Evolutionary conservation across 352 stramenopile species (phyloP).

Genomic region (Blastocystis sp.): DNA sequence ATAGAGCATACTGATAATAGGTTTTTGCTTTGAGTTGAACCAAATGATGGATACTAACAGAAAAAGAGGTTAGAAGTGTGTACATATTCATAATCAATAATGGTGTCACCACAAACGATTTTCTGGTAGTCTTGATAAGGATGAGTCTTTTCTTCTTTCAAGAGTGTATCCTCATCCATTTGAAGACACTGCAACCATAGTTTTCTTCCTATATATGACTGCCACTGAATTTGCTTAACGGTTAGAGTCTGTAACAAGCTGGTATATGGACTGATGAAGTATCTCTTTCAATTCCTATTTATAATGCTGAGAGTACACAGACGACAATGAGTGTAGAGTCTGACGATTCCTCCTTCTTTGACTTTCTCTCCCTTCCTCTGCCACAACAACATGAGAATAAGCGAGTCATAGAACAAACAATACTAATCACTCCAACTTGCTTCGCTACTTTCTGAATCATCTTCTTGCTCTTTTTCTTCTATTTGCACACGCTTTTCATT

Average conservation of each 20-base stretch:
- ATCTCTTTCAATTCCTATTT: background rate
- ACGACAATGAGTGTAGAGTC: background rate
- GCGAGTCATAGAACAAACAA: conserved; percentile 9
- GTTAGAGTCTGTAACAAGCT: background rate
- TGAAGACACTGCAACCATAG: background rate
- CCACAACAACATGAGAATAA: background rate
- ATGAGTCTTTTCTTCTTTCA: background rate
- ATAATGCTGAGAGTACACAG: background rate
- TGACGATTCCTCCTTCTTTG: background rate
- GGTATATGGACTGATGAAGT: background rate
- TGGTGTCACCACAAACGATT: background rate
- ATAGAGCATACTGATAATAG: background rate
- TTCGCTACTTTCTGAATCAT: conserved; percentile 10
- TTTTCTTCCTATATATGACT: background rate
- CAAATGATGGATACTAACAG: background rate
- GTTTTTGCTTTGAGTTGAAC: background rate
- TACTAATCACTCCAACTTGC: conserved; percentile 46
- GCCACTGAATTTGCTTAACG: background rate
- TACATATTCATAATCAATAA: background rate
- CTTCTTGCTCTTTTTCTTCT: background rate
- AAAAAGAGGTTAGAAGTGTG: background rate
- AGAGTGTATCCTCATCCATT: background rate
- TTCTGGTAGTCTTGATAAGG: background rate
- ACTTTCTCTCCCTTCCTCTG: background rate
- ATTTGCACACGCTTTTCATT: background rate